phyloP scores from a whole-genome alignment of 1,284 basidiomycete species.

The Irpex sp. region DNA sequence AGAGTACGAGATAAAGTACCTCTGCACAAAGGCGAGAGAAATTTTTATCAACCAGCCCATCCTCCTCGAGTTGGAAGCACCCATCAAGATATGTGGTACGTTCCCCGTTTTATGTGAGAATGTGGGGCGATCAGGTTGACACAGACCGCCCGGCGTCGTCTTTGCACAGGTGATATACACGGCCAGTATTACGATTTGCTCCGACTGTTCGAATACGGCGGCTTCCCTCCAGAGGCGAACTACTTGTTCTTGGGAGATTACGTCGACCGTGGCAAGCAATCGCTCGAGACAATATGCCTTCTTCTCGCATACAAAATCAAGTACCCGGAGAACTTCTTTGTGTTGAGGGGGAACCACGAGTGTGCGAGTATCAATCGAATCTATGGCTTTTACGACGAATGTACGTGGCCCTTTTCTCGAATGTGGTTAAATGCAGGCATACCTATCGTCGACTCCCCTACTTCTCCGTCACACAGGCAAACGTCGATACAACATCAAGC shows the following conservation, averaged over 20 bases:
- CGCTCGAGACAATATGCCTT: slow-evolving; percentile 89
- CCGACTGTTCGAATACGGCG: slow-evolving; percentile 92
- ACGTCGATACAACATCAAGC: slow-evolving; percentile 96
- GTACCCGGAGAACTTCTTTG: slow-evolving; percentile 98
- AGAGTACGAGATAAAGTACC: slow-evolving; percentile 95
- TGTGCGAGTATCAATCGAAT: slow-evolving; percentile 95
- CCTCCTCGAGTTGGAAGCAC: slow-evolving; percentile 89
- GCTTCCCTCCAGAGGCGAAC: slow-evolving; percentile 94
- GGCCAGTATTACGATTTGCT: slow-evolving; percentile 95
- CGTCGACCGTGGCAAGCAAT: slow-evolving; percentile 94
- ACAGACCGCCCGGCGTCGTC: background rate
- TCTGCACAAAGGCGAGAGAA: slow-evolving; percentile 92
- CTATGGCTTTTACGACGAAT: slow-evolving; percentile 97
- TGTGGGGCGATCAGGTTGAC: background rate
- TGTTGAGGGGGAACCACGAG: slow-evolving; percentile 92
- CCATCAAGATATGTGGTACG: slow-evolving; percentile 96
- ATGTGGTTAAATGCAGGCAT: slow-evolving; percentile 2
- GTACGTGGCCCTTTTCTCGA: slow-evolving; percentile 43
- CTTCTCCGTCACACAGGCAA: slow-evolving; percentile 59
- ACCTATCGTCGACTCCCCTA: background rate
- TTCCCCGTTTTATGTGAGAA: slow-evolving; percentile 19
- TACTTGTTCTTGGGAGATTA: slow-evolving; percentile 96
- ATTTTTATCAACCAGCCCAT: slow-evolving; percentile 97
- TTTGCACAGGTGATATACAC: slow-evolving; percentile 78
- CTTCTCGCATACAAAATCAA: slow-evolving; percentile 96